These are phyloP conservation scores for sunflower (Helianthus annuus) DNA, from an alignment of 129 eudicot genomes.

Conservation along the genomic window HanXRQr2.0-SUNRISE NC_035449.2:30696393-30696892, in stretches of 20 bases:
- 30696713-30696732: not conserved
- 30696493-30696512: not conserved
- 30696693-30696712: not conserved
- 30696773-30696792: not conserved
- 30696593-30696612: not conserved
- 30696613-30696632: not conserved
- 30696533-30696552: not conserved
- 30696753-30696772: not conserved
- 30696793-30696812: not conserved
- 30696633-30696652: not conserved
- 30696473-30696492: not conserved
- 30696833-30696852: not conserved
- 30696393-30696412: not conserved
- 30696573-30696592: constrained; percentile 1
- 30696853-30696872: not conserved
- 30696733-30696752: constrained; percentile 1
- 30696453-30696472: not conserved
- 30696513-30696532: not conserved
- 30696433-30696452: not conserved
- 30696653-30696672: not conserved
- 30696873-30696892: not conserved
- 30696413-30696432: not conserved
- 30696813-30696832: not conserved
- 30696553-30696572: not conserved
- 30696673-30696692: not conserved